phyloP scores from a whole-genome alignment of 1,284 basidiomycete genomes.

The Melampsora americana region DNA sequence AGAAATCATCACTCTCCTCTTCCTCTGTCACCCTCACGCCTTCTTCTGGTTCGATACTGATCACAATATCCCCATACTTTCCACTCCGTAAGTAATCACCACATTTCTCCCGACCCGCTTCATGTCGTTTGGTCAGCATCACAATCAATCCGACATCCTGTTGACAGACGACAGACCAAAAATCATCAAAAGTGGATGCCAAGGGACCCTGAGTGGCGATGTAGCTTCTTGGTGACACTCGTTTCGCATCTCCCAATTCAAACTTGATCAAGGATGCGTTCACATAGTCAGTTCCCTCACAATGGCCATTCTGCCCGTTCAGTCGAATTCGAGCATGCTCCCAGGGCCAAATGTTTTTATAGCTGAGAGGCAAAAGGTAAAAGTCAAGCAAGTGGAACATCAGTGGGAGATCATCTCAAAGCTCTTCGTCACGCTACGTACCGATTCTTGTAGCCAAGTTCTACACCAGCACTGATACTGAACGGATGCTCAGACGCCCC shows the following conservation, averaged over 20 bases:
- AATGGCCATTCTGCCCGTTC: background rate
- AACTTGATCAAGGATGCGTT: constrained; percentile 89
- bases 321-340: constrained; percentile 65
- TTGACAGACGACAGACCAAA: constrained; percentile 73
- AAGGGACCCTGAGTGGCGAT: constrained; percentile 96
- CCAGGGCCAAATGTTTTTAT: constrained; percentile 93
- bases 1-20: constrained; percentile 49
- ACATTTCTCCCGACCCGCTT: constrained; percentile 84
- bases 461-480: constrained; percentile 91
- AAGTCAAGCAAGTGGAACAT: background rate
- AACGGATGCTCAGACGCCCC: constrained; percentile 59
- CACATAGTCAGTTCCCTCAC: constrained; percentile 69
- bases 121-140: constrained; percentile 87
- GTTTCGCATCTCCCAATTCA: background rate
- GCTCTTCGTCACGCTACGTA: constrained; percentile 42
- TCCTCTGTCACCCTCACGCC: constrained; percentile 48
- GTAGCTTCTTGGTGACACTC: constrained; percentile 61
- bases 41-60: constrained; percentile 47
- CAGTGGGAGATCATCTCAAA: background rate
- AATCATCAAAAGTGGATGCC: constrained; percentile 81
- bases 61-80: constrained; percentile 61
- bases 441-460: constrained; percentile 85
- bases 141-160: constrained; percentile 60
- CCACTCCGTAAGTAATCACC: constrained; percentile 81
- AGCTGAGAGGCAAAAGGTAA: constrained; percentile 47